phyloP scores from a whole-genome alignment of 225 moss, liverwort and hornwort genomes.

The Straminergon stramineum region DNA sequence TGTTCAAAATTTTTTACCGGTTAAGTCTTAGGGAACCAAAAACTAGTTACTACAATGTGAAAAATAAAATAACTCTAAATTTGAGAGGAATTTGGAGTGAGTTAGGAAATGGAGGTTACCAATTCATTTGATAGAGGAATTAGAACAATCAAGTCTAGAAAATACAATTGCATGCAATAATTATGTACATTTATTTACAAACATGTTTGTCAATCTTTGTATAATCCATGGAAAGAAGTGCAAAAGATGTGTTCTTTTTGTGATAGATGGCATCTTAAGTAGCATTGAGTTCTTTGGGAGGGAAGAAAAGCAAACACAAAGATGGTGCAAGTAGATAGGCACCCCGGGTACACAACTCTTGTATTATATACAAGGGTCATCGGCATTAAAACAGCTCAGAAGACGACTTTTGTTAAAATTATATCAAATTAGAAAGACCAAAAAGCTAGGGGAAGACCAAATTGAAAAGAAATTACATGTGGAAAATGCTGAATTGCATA shows the following conservation, averaged over 20 bases:
- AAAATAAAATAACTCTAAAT: background rate
- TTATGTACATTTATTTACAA: fast-evolving
- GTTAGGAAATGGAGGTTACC: background rate
- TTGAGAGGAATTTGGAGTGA: background rate
- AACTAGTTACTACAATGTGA: fast-evolving
- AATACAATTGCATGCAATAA: background rate
- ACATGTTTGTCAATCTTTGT: background rate
- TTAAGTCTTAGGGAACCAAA: fast-evolving
- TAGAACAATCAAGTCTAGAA: background rate
- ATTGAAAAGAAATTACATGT: no score
- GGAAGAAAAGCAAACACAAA: background rate
- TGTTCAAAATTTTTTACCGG: background rate
- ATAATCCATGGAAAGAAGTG: background rate
- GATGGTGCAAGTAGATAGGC: background rate
- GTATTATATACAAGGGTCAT: no score
- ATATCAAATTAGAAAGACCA: no score
- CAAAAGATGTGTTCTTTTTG: background rate
- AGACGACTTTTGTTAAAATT: no score
- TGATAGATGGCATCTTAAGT: fast-evolving
- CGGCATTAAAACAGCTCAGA: no score
- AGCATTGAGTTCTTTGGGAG: background rate
- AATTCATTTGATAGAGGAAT: background rate
- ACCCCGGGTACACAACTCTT: no score
- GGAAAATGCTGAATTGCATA: no score
- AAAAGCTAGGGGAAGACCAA: no score